Conservation (phyloP, 352 stramenopile species). For the Bremia lactucae region DNA sequence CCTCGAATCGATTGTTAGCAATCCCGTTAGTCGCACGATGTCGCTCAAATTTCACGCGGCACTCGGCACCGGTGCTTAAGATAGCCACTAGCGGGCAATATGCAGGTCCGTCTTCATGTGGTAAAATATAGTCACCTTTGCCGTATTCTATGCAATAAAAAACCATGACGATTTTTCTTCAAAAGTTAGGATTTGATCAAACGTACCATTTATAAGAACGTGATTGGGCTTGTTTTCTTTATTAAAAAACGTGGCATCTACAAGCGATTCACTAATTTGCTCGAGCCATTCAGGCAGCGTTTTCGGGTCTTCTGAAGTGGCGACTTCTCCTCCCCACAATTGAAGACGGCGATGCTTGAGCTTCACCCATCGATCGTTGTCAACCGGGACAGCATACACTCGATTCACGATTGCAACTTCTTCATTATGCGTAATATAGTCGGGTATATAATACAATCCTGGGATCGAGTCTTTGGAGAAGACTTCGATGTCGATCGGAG, state of each 20-base stretch:
- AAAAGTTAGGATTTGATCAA: background rate
- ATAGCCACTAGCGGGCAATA: slow-evolving; percentile 66
- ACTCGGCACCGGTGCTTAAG: slow-evolving; percentile 46
- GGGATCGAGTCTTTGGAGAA: slow-evolving; percentile 30
- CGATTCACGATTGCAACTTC: slow-evolving; percentile 44
- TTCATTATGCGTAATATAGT: slow-evolving; percentile 51
- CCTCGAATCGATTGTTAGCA: too few species aligned
- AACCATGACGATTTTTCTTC: background rate
- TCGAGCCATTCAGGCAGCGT: slow-evolving; percentile 40
- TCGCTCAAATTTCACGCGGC: slow-evolving; percentile 41
- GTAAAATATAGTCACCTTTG: slow-evolving; percentile 52
- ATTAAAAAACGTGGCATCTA: slow-evolving; percentile 41
- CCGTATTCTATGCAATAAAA: slow-evolving; percentile 34
- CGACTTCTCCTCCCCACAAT: slow-evolving; percentile 61
- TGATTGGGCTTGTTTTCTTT: slow-evolving; percentile 46
- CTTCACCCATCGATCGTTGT: slow-evolving; percentile 37
- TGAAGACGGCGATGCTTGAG: slow-evolving; percentile 57
- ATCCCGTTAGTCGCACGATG: slow-evolving; percentile 25
- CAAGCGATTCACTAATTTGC: slow-evolving; percentile 38
- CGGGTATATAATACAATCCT: slow-evolving; percentile 45
- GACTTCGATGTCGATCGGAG: slow-evolving; percentile 20
- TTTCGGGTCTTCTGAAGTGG: slow-evolving; percentile 29
- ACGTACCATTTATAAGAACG: slow-evolving; percentile 56
- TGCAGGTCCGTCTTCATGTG: slow-evolving; percentile 55
- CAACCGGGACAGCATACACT: slow-evolving; percentile 34